phyloP scores from a whole-genome alignment of 1,284 basidiomycete species.

The Puccinia triticina region DNA sequence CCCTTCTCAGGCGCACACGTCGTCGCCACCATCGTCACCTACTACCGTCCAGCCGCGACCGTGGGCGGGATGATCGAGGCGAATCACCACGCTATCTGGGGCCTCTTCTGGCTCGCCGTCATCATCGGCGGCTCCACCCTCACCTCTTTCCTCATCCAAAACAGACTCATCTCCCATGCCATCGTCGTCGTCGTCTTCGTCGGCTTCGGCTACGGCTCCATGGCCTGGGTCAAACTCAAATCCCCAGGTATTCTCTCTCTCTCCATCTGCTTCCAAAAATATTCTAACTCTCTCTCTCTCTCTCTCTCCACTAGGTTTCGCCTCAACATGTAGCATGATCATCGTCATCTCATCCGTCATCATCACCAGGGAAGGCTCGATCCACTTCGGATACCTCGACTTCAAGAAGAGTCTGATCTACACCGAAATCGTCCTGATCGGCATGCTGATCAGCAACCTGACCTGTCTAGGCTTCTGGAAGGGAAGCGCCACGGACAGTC shows the following conservation, averaged over 20 bases:
- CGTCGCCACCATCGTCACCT: conserved; percentile 49
- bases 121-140: conserved; percentile 47
- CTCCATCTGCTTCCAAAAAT: conserved; percentile 72
- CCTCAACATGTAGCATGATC: conserved; percentile 47
- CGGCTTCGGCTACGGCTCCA: conserved; percentile 45
- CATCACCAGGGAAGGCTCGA: conserved; percentile 46
- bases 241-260: conserved; percentile 29
- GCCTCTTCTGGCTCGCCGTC: conserved; percentile 45
- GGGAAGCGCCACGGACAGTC: conserved; percentile 76
- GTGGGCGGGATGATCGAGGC: conserved; percentile 50
- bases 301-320: conserved; percentile 32
- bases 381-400: conserved; percentile 50
- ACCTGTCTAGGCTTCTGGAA: conserved; percentile 83
- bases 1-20: conserved; percentile 57
- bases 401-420: conserved; percentile 50
- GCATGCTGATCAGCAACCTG: conserved; percentile 76
- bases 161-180: conserved; percentile 41
- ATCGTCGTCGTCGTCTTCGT: conserved; percentile 50
- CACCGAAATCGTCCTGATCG: conserved; percentile 69
- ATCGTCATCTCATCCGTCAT: conserved; percentile 50
- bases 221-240: conserved; percentile 49
- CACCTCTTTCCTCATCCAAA: conserved; percentile 41
- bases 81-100: conserved; percentile 49
- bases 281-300: conserved; percentile 24
- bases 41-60: conserved; percentile 50